Evolutionary conservation across 2,329 filamentous ascomycete genomes (phyloP).

Genomic region (Diaporthe helianthi): DNA sequence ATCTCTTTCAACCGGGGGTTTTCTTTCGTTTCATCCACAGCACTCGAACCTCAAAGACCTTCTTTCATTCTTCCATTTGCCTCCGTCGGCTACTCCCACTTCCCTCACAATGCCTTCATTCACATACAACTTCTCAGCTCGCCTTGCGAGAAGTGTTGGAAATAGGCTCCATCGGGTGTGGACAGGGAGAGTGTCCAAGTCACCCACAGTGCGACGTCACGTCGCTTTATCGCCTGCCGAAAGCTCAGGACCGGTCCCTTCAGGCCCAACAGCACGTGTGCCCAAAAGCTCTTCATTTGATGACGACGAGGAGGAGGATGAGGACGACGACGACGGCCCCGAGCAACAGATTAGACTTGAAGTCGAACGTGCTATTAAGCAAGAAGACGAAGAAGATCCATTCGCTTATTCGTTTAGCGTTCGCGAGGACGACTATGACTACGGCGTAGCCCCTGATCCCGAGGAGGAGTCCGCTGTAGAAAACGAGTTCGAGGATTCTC

Average conservation of each 20-base stretch:
- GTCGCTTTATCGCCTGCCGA: not conserved
- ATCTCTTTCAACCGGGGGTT: not conserved
- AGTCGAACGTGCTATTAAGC: slow-evolving; percentile 17
- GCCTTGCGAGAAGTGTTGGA: slow-evolving; percentile 5
- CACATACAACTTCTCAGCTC: slow-evolving; percentile 20
- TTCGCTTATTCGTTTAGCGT: not conserved
- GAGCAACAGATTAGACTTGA: not conserved
- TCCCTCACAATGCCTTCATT: slow-evolving; percentile 23
- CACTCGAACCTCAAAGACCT: not conserved
- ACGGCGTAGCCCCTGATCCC: not conserved
- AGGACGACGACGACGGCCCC: not conserved
- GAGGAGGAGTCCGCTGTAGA: not conserved
- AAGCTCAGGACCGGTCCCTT: not conserved
- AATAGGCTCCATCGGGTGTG: slow-evolving; percentile 11
- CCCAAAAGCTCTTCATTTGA: not conserved
- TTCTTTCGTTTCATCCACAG: slow-evolving; percentile 5
- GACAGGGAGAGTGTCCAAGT: slow-evolving; percentile 27
- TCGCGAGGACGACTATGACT: not conserved
- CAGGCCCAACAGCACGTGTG: not conserved
- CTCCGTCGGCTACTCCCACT: not conserved
- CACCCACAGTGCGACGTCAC: not conserved
- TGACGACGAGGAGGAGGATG: not conserved
- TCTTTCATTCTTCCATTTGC: slow-evolving; percentile 19
- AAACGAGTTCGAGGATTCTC: not conserved
- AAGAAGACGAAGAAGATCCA: slow-evolving; percentile 18